Evolutionary conservation across 805 yeast species (phyloP).

Genomic region (Candida berthetii): DNA sequence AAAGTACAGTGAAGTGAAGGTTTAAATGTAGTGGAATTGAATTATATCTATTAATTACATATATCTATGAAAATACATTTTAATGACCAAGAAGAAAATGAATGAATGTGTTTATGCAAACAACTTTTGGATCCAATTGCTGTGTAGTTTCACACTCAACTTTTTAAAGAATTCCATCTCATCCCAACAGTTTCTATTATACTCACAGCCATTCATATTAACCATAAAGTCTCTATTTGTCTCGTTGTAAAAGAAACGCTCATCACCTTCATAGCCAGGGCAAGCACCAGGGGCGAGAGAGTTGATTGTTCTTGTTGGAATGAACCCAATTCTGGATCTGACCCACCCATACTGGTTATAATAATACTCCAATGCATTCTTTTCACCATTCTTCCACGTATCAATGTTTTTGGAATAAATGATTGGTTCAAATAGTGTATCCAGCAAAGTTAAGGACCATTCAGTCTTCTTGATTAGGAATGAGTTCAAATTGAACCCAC

Average conservation of each 20-base stretch:
- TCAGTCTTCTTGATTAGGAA: slow-evolving; percentile 30
- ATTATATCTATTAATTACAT: too few relatives aligned
- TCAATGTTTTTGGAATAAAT: slow-evolving; percentile 35
- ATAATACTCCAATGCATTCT: slow-evolving; percentile 30
- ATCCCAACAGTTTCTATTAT: slow-evolving; percentile 32
- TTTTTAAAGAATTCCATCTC: slow-evolving; percentile 29
- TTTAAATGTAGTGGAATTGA: slow-evolving; percentile 2
- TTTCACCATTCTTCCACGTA: slow-evolving; percentile 29
- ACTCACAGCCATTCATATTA: slow-evolving; percentile 33
- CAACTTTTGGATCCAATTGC: slow-evolving; percentile 22
- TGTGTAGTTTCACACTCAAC: slow-evolving; percentile 25
- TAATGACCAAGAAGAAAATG: too few relatives aligned
- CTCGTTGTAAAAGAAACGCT: slow-evolving; percentile 27
- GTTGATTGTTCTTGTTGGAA: slow-evolving; percentile 31
- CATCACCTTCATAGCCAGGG: slow-evolving; percentile 21
- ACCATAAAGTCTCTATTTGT: slow-evolving; percentile 30
- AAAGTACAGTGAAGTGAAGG: background rate
- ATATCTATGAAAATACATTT: too few relatives aligned
- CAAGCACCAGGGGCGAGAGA: slow-evolving; percentile 33
- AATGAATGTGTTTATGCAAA: slow-evolving; percentile 10
- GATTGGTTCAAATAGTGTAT: slow-evolving; percentile 35
- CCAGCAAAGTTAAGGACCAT: slow-evolving; percentile 31
- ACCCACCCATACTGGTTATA: slow-evolving; percentile 32
- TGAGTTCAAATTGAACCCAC: slow-evolving; percentile 34
- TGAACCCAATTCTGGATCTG: slow-evolving; percentile 31